Conservation (phyloP, 257 asterid species). For the Solanum etuberosum region DNA sequence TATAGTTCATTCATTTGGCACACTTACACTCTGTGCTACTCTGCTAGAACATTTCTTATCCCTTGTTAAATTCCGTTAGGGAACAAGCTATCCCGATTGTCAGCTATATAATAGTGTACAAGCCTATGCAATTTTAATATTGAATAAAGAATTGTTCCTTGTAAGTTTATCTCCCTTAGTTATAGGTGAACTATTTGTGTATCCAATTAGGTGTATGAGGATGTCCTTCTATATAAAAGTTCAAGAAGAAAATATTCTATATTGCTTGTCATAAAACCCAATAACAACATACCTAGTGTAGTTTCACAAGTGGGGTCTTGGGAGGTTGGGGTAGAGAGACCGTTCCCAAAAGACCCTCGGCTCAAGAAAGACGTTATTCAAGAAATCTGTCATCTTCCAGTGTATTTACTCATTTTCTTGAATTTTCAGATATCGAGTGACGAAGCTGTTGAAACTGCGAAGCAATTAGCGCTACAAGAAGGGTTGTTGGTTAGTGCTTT, state of each 20-base stretch:
- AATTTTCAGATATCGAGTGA: constrained; percentile 67
- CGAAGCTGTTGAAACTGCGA: constrained; percentile 84
- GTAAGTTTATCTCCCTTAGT: not conserved
- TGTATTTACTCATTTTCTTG: not conserved
- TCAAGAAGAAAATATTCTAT: not conserved
- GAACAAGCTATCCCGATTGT: not conserved
- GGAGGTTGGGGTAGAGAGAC: not conserved
- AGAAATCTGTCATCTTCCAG: not conserved
- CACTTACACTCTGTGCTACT: not conserved
- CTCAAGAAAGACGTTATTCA: not conserved
- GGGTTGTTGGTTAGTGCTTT: constrained; percentile 76
- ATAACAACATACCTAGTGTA: not conserved
- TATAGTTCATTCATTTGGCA: not conserved
- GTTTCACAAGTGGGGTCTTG: not conserved
- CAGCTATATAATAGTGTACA: not conserved
- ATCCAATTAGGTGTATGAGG: not conserved
- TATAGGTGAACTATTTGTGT: not conserved
- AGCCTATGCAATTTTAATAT: not conserved
- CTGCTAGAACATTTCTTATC: not conserved
- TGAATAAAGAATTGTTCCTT: not conserved
- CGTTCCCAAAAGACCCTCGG: not conserved
- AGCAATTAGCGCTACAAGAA: constrained; percentile 89
- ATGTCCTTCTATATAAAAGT: not conserved
- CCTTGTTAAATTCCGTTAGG: not conserved
- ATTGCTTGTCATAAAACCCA: not conserved